Base-by-base conservation (phyloP, 257 asterid genomes). In the Solanum okadae region DNA sequence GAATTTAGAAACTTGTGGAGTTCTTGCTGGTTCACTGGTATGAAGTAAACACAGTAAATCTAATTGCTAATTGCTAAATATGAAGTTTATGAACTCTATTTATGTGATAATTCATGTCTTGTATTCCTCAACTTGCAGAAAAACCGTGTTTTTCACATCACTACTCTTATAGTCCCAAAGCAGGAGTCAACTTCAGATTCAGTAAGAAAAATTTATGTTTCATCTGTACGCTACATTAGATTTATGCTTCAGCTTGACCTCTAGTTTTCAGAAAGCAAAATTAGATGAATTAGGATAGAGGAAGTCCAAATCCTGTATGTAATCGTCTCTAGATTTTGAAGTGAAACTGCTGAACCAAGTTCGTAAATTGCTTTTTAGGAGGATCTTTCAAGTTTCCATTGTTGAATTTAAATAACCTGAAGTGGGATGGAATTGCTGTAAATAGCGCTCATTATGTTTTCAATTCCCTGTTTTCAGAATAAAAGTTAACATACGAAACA, bases 1-100 rank as follows among this genome's bases (percentile, higher is more conserved):
- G 86, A 96, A 97, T 89, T 86, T 97, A 88, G 99, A 97, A 90
- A 97, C 99, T 16, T 97, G 99, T 88, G 99, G 95, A 42, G 96
- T 96, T 90, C 99, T 97, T 92, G 98, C 98, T 84, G 99, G 99
- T 88, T 93, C 98, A 85, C 96, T 97, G 92, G 99, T 97, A 93
- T 92, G 92, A 63, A 89, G 42, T 23, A 61, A 78, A 84, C 78
- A 61, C 35, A 87, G 71, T 75, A 65, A 83, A 88, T 86, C 83
- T 44, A 70, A 63, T 15, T 29, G 65, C 87, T 31, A 87, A 63
- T 27, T 44, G 27, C 67, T 79, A 15, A 29, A 31, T 46, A 20
- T 27, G 40, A 81, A 27, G 49, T 46, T 40, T 46, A 46, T 27
- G 65, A 79, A 18, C 68, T 81, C 42, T 81, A 81, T 27, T 27